These are phyloP conservation scores for Scortechinia acanthostroma DNA, from an alignment of 2,329 filamentous ascomycete genomes.

Conservation along the genomic window DNA sequence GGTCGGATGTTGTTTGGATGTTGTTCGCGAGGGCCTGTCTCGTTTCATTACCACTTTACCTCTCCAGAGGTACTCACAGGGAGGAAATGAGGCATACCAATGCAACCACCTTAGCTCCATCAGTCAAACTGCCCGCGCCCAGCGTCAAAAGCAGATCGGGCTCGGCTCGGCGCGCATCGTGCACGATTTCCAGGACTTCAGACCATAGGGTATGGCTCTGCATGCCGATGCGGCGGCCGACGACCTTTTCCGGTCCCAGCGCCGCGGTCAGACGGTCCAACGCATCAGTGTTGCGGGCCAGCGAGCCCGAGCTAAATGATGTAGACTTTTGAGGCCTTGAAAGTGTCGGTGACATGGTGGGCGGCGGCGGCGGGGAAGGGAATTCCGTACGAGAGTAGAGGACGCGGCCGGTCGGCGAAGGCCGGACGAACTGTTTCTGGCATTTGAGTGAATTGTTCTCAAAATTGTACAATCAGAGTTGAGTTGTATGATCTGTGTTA, in stretches of 20 bases:
- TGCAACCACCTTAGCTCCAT: slow-evolving; percentile 42
- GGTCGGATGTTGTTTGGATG: slow-evolving; percentile 22
- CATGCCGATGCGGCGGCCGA: slow-evolving; percentile 38
- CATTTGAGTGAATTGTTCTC: not conserved
- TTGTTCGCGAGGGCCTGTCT: slow-evolving; percentile 34
- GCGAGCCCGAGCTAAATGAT: slow-evolving; percentile 39
- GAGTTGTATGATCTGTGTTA: too few species aligned
- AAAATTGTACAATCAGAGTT: too few species aligned
- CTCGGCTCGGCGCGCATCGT: slow-evolving; percentile 22
- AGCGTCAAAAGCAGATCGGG: slow-evolving; percentile 43
- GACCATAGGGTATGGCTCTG: slow-evolving; percentile 43
- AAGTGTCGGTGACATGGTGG: slow-evolving; percentile 32
- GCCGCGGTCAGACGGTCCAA: slow-evolving; percentile 28
- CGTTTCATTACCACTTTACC: slow-evolving; percentile 4
- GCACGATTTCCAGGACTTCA: slow-evolving; percentile 37
- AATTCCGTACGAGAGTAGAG: slow-evolving; percentile 31
- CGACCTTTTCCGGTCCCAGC: slow-evolving; percentile 27
- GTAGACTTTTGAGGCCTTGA: slow-evolving; percentile 35
- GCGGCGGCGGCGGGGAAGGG: slow-evolving; percentile 32
- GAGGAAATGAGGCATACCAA: slow-evolving; percentile 18
- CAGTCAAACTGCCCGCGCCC: slow-evolving; percentile 45
- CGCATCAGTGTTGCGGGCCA: slow-evolving; percentile 34
- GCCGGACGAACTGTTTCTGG: not conserved
- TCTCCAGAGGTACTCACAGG: not conserved
- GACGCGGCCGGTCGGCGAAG: not conserved